phyloP scores from a whole-genome alignment of 768 basidiomycete genomes.

The Mrakia hoshinonis region DNA sequence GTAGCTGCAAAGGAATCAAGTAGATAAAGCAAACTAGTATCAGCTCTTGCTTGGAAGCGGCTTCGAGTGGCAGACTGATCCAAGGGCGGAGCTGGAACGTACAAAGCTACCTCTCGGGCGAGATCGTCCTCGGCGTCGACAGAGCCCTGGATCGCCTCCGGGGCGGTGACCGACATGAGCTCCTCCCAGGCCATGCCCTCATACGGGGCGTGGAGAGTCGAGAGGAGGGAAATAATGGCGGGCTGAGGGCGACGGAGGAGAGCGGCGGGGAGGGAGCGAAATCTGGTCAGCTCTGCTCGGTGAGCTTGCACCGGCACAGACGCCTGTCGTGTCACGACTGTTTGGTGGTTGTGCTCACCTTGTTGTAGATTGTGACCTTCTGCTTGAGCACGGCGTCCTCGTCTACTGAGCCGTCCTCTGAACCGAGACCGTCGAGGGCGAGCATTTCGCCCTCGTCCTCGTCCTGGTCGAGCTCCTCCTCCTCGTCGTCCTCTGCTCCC shows the following conservation, averaged over 20 bases:
- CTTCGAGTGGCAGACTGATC: constrained; percentile 7
- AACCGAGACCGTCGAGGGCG: constrained; percentile 58
- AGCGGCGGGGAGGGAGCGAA: constrained; percentile 48
- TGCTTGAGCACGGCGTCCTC: constrained; percentile 72
- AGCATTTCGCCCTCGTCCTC: constrained; percentile 44
- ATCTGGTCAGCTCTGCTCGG: constrained; percentile 43
- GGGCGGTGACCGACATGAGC: constrained; percentile 35
- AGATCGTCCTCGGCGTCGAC: constrained; percentile 57
- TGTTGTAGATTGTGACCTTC: constrained; percentile 76
- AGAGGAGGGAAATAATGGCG: constrained; percentile 33
- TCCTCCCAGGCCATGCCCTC: constrained; percentile 32
- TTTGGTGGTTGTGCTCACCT: too few species aligned
- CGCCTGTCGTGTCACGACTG: too few species aligned
- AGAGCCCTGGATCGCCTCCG: constrained; percentile 32
- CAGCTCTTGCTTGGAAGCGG: too few species aligned
- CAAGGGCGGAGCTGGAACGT: too few species aligned
- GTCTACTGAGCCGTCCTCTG: constrained; percentile 48
- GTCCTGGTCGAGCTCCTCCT: constrained; percentile 12
- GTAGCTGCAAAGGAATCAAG: constrained; percentile 52
- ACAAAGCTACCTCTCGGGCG: constrained; percentile 94
- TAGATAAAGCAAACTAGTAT: too few species aligned
- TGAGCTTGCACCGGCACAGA: background rate
- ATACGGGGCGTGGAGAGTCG: constrained; percentile 24
- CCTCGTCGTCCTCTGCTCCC: constrained; percentile 12
- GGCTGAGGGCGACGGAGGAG: constrained; percentile 28